Percentiles rank a stretch among this genome's conserved stretches.
These are phyloP conservation scores for Beta lomatogona DNA, from an alignment of 179 eudicot genomes.

Conservation along the genomic window DNA sequence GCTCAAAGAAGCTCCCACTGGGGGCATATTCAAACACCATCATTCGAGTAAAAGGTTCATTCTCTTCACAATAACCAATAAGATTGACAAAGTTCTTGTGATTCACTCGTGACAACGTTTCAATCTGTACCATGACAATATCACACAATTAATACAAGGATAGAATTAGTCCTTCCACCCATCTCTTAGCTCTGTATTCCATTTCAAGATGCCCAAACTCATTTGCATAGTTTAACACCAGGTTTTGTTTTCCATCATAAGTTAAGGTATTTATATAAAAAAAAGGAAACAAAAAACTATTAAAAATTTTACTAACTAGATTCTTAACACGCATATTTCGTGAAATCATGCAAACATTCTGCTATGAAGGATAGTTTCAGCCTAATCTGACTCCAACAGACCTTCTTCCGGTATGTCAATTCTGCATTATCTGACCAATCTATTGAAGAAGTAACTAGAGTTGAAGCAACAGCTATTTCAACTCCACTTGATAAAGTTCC, in stretches of 20 bases:
- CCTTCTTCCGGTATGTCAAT: constrained; percentile 72
- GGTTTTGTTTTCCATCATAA: neutral
- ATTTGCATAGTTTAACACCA: neutral
- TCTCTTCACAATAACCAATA: constrained; percentile 90
- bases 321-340: neutral
- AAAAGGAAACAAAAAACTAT: too few relatives aligned
- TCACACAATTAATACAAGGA: neutral
- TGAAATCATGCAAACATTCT: neutral
- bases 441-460: constrained; percentile 44
- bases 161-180: neutral
- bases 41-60: constrained; percentile 83
- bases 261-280: too few relatives aligned
- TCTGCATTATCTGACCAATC: constrained; percentile 82
- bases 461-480: constrained; percentile 83
- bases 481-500: constrained; percentile 97
- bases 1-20: constrained; percentile 85
- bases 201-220: neutral
- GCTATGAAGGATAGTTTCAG: neutral
- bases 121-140: constrained; percentile 51
- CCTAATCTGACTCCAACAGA: constrained; percentile 26
- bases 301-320: neutral
- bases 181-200: neutral
- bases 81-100: constrained; percentile 97
- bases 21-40: constrained; percentile 97
- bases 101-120: constrained; percentile 78